Percentiles rank a stretch among this genome's conserved stretches.
phyloP scores from a whole-genome alignment of 768 basidiomycete species.

The Leccinum uliginosum region DNA sequence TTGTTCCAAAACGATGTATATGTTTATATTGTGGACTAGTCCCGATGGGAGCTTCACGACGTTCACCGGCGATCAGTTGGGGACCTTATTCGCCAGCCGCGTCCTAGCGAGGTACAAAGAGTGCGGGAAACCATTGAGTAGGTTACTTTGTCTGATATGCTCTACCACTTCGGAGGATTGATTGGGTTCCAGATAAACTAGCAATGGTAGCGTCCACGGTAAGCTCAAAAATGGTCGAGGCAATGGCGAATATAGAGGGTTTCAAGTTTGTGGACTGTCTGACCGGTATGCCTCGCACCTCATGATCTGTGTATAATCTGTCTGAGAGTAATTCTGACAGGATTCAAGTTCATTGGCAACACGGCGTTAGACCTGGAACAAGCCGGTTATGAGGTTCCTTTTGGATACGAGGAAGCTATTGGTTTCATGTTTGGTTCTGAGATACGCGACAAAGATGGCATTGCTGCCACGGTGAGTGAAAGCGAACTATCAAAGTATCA shows the following conservation, averaged over 20 bases:
- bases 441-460: slow-evolving; percentile 85
- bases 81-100: slow-evolving; percentile 49
- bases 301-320: neutral
- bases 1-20: neutral
- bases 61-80: slow-evolving; percentile 87
- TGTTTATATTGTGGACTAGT: slow-evolving; percentile 7
- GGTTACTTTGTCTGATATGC: slow-evolving; percentile 17
- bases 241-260: slow-evolving; percentile 70
- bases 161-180: slow-evolving; percentile 40
- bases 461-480: slow-evolving; percentile 65
- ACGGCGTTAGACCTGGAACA: slow-evolving; percentile 61
- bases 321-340: slow-evolving; percentile 32
- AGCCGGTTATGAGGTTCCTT: slow-evolving; percentile 67
- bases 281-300: slow-evolving; percentile 48
- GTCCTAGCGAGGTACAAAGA: slow-evolving; percentile 42
- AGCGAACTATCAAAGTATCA: neutral
- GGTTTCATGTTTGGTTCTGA: slow-evolving; percentile 83
- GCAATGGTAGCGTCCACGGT: slow-evolving; percentile 90
- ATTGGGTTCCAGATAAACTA: slow-evolving; percentile 45
- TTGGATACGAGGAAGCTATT: slow-evolving; percentile 91
- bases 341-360: slow-evolving; percentile 91
- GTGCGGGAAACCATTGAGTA: slow-evolving; percentile 43
- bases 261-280: slow-evolving; percentile 84
- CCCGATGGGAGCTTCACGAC: slow-evolving; percentile 53
- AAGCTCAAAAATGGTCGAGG: slow-evolving; percentile 84